These are phyloP conservation scores for Teratosphaeria zuluensis DNA, from an alignment of 2,329 filamentous ascomycete species.

Conservation along the genomic window DNA sequence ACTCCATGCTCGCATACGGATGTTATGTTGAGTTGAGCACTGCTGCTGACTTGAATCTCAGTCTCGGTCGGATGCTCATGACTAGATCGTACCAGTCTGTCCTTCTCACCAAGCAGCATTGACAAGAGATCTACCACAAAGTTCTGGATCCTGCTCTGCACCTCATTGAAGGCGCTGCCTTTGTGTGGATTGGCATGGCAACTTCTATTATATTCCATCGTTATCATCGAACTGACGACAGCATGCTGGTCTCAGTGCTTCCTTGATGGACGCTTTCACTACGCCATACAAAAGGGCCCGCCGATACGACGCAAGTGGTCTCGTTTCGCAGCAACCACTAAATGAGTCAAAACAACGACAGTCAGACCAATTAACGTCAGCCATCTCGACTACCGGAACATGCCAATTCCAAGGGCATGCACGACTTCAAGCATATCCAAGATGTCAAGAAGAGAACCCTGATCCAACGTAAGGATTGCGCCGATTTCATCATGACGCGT, in stretches of 20 bases:
- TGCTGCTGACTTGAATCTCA: background rate
- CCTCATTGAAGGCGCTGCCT: background rate
- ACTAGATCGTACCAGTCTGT: background rate
- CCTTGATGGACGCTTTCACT: background rate
- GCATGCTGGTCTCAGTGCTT: background rate
- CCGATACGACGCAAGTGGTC: background rate
- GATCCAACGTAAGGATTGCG: background rate
- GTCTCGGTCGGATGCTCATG: background rate
- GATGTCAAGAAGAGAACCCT: background rate
- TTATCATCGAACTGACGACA: background rate
- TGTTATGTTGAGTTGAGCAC: background rate
- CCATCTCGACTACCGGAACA: background rate
- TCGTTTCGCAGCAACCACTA: background rate
- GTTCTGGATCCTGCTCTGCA: background rate
- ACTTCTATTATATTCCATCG: background rate
- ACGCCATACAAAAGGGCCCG: background rate
- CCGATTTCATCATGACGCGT: background rate
- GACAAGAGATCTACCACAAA: background rate
- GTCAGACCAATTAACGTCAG: background rate
- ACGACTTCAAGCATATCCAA: background rate
- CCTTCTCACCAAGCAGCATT: background rate
- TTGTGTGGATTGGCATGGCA: background rate
- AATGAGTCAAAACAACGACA: background rate
- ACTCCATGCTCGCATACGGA: no score
- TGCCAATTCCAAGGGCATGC: background rate